A percentile compares a stretch with the other conserved stretches of the same genome.
phyloP scores from a whole-genome alignment of 75 land plant species.

The Gnetum montanum region DNA sequence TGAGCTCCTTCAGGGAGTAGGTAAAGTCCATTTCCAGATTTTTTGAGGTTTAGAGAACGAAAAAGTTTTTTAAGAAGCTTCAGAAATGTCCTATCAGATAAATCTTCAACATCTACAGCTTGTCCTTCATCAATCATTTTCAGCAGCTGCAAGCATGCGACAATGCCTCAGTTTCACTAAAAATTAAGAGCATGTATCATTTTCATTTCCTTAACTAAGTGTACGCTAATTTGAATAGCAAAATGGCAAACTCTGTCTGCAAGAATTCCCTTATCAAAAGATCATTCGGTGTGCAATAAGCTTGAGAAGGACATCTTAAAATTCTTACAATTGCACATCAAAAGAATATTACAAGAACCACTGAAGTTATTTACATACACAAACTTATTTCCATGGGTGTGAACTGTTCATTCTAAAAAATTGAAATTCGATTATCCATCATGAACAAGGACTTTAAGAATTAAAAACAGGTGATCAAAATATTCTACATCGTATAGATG shows the following conservation, averaged over 20 bases:
- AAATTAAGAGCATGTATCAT: background rate
- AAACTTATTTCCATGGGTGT: no score
- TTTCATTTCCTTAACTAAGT: background rate
- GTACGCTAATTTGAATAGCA: background rate
- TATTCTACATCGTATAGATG: background rate
- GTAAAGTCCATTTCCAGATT: constrained; percentile 32
- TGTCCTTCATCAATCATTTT: constrained; percentile 89
- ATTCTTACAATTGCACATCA: background rate
- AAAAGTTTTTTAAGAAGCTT: constrained; percentile 55
- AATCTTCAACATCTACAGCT: constrained; percentile 72
- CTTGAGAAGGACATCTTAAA: background rate
- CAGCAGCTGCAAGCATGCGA: constrained; percentile 51
- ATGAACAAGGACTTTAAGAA: background rate
- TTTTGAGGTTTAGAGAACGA: constrained; percentile 33
- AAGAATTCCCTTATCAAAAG: background rate
- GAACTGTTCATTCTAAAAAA: no score
- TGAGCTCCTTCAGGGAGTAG: constrained; percentile 41
- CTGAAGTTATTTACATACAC: no score
- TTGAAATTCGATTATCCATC: background rate
- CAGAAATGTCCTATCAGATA: constrained; percentile 41
- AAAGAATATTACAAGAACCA: background rate
- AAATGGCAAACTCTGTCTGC: background rate
- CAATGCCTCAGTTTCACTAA: background rate
- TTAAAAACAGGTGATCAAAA: background rate
- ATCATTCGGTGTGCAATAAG: no score